Evolutionary conservation across 2,329 filamentous ascomycete species (phyloP).

Genomic region (Pseudodiploospora longispora): DNA sequence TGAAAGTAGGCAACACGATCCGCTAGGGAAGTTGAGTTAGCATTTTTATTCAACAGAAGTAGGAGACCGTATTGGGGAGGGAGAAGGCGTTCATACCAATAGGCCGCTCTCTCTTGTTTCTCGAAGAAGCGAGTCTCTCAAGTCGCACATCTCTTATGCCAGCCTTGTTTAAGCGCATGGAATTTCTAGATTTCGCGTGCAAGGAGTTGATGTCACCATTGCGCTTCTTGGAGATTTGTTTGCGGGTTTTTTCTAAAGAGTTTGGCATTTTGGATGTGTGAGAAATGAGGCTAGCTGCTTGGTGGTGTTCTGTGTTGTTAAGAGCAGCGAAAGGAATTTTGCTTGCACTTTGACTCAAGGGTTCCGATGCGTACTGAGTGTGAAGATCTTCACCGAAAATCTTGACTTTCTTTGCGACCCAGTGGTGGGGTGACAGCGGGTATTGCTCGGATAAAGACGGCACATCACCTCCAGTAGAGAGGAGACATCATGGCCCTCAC

Average conservation of each 20-base stretch:
- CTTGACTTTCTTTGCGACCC: too few species aligned
- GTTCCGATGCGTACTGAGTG: too few species aligned
- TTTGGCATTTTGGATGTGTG: slow-evolving; percentile 55
- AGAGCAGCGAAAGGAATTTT: too few species aligned
- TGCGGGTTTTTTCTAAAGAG: slow-evolving; percentile 73
- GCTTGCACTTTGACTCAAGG: too few species aligned
- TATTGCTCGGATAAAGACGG: slow-evolving; percentile 6
- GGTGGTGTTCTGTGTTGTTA: too few species aligned
- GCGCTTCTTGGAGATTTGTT: slow-evolving; percentile 84
- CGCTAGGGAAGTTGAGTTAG: neutral
- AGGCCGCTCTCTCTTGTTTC: slow-evolving; percentile 66
- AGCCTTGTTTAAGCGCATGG: slow-evolving; percentile 71
- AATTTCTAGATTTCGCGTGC: slow-evolving; percentile 84
- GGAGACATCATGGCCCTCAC: too few species aligned
- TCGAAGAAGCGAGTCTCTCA: slow-evolving; percentile 58
- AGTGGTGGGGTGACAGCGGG: neutral
- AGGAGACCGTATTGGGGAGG: too few species aligned
- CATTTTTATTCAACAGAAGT: neutral
- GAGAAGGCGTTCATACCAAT: slow-evolving; percentile 45
- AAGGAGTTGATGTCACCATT: slow-evolving; percentile 64
- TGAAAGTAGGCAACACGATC: slow-evolving; percentile 55
- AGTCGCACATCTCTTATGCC: slow-evolving; percentile 76
- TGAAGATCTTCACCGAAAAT: too few species aligned
- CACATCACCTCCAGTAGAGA: too few species aligned
- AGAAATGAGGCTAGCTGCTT: too few species aligned